These are phyloP conservation scores for Rosa persica DNA, from an alignment of 306 rosid genomes.

Conservation along the genomic window DNA sequence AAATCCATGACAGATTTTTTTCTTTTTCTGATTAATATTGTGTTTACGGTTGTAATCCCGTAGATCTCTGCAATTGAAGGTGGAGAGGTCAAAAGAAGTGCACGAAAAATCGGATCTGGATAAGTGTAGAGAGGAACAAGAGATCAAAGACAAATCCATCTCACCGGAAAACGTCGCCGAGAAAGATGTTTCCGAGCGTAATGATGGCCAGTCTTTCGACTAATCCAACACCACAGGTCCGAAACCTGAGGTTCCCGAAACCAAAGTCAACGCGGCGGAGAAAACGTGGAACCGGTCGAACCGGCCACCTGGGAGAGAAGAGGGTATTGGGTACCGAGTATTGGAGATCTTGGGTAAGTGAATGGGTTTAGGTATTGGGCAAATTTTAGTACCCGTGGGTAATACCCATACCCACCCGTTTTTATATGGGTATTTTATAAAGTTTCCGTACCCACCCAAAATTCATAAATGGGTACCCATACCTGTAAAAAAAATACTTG, in stretches of 20 bases:
- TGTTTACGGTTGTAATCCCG: neutral
- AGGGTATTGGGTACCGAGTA: no score
- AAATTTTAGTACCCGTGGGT: no score
- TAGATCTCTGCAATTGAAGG: slow-evolving; percentile 33
- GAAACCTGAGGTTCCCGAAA: neutral
- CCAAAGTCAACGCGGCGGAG: neutral
- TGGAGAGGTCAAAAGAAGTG: slow-evolving; percentile 24
- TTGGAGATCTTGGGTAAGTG: no score
- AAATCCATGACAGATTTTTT: neutral
- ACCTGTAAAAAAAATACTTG: no score
- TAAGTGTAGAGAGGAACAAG: neutral
- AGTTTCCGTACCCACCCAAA: no score
- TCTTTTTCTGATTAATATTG: neutral
- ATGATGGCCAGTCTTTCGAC: slow-evolving; percentile 7
- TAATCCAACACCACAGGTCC: slow-evolving; percentile 27
- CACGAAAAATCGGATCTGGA: slow-evolving; percentile 28
- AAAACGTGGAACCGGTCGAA: neutral
- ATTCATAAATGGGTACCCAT: no score
- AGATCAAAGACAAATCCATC: neutral
- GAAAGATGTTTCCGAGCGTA: neutral
- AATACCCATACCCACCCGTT: no score
- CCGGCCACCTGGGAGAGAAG: neutral
- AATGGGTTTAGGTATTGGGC: no score
- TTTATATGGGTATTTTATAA: no score
- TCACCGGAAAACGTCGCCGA: slow-evolving; percentile 1